Evolutionary conservation across 2,329 filamentous ascomycete species (phyloP).

Genomic region (Neurospora crassa): DNA sequence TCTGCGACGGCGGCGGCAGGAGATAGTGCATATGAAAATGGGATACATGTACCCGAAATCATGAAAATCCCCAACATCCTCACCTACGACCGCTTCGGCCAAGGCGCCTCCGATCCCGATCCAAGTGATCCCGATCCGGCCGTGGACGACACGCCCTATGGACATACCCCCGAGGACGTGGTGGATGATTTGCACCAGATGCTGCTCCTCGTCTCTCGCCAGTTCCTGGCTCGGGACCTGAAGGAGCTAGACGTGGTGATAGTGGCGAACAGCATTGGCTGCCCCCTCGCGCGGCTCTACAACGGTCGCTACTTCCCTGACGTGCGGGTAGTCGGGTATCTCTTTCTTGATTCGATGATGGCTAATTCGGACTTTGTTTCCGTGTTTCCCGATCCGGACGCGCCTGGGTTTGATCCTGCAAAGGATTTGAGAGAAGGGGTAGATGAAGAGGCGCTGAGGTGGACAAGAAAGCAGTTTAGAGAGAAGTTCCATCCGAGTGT

Average conservation of each 20-base stretch:
- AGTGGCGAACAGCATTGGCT: constrained; percentile 43
- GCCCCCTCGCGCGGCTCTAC: constrained; percentile 41
- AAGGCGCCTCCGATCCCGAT: constrained; percentile 38
- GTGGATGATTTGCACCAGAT: constrained; percentile 28
- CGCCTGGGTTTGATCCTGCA: constrained; percentile 30
- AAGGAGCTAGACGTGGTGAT: constrained; percentile 27
- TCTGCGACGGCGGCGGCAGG: not conserved
- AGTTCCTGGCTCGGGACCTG: not conserved
- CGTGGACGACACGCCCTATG: constrained; percentile 24
- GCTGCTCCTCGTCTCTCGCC: constrained; percentile 15
- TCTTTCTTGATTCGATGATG: constrained; percentile 49
- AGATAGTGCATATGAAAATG: not conserved
- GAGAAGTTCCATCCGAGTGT: constrained; percentile 38
- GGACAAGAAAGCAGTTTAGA: constrained; percentile 26
- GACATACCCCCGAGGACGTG: constrained; percentile 36
- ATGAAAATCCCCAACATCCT: constrained; percentile 30
- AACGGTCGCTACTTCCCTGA: constrained; percentile 31
- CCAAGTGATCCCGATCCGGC: constrained; percentile 27
- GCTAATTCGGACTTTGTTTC: constrained; percentile 46
- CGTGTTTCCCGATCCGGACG: constrained; percentile 45
- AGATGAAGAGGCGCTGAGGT: constrained; percentile 23
- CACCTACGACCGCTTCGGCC: constrained; percentile 49
- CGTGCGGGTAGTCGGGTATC: constrained; percentile 31
- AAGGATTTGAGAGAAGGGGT: constrained; percentile 29
- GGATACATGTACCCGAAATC: not conserved